phyloP scores from a whole-genome alignment of 768 basidiomycete genomes.

The Suillus clintonianus region DNA sequence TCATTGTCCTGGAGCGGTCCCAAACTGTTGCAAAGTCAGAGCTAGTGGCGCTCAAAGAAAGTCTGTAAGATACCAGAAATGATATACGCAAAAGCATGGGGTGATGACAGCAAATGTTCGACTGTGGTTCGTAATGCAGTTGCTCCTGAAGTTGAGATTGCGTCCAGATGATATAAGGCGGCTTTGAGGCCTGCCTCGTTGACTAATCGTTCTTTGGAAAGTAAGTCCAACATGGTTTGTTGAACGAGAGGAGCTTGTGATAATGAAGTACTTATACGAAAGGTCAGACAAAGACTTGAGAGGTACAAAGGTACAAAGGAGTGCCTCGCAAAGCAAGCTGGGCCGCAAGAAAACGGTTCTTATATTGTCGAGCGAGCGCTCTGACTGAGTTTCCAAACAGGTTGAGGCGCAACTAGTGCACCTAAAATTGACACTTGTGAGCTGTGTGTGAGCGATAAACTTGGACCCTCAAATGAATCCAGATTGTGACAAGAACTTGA shows the following conservation, averaged over 20 bases:
- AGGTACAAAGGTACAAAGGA: neutral
- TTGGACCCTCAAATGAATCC: neutral
- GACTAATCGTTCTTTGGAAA: constrained; percentile 12
- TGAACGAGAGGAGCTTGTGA: neutral
- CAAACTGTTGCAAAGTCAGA: constrained; percentile 14
- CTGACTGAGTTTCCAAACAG: neutral
- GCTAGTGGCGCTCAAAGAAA: neutral
- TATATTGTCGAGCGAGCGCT: neutral
- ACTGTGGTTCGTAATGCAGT: constrained; percentile 22
- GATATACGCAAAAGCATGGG: constrained; percentile 30
- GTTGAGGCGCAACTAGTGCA: neutral
- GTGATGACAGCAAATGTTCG: constrained; percentile 27
- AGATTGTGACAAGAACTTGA: neutral
- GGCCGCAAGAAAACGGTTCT: neutral
- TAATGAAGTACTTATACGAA: neutral
- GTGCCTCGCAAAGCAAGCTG: neutral
- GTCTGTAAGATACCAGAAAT: constrained; percentile 24
- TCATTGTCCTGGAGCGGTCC: constrained; percentile 14
- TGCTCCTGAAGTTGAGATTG: constrained; percentile 27
- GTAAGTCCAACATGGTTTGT: neutral
- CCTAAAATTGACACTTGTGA: neutral
- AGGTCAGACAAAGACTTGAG: neutral
- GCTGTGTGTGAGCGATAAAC: neutral
- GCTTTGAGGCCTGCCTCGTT: constrained; percentile 17
- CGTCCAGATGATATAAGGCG: constrained; percentile 17